Conservation (phyloP, 2,329 filamentous ascomycete species). For the Exutisphaerella laricina region DNA sequence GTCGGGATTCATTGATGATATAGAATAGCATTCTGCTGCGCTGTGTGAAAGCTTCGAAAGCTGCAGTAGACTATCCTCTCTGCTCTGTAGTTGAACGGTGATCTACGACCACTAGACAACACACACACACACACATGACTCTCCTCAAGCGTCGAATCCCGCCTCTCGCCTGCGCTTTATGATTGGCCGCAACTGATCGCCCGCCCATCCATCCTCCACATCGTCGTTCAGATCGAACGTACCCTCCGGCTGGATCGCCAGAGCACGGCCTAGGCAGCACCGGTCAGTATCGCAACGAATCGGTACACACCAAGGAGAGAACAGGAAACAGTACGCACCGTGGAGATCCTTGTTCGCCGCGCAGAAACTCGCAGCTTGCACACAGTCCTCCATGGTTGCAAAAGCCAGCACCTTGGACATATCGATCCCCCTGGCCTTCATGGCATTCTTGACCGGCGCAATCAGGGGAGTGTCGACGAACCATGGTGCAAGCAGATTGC, state of each 20-base stretch:
- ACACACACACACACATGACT: neutral
- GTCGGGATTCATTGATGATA: no score
- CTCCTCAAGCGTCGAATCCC: neutral
- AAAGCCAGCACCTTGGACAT: slow-evolving; percentile 1
- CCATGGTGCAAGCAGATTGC: slow-evolving; percentile 15
- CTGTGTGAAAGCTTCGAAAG: no score
- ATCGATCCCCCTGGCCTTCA: neutral
- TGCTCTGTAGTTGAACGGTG: no score
- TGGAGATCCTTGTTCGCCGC: neutral
- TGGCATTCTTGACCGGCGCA: slow-evolving; percentile 1
- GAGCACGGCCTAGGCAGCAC: neutral
- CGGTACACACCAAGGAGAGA: no score
- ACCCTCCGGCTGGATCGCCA: slow-evolving; percentile 1
- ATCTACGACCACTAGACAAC: neutral
- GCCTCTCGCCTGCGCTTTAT: slow-evolving; percentile 1
- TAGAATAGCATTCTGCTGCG: no score
- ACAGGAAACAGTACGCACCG: neutral
- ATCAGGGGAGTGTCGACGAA: slow-evolving; percentile 13
- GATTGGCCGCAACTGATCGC: neutral
- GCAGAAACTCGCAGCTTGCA: neutral
- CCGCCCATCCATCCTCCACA: slow-evolving; percentile 1
- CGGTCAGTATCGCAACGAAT: no score
- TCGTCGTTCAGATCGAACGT: slow-evolving; percentile 2
- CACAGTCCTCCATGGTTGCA: slow-evolving; percentile 2
- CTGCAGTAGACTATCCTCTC: no score